Conservation (phyloP, 768 basidiomycete genomes). For the Chalciporus chontae region DNA sequence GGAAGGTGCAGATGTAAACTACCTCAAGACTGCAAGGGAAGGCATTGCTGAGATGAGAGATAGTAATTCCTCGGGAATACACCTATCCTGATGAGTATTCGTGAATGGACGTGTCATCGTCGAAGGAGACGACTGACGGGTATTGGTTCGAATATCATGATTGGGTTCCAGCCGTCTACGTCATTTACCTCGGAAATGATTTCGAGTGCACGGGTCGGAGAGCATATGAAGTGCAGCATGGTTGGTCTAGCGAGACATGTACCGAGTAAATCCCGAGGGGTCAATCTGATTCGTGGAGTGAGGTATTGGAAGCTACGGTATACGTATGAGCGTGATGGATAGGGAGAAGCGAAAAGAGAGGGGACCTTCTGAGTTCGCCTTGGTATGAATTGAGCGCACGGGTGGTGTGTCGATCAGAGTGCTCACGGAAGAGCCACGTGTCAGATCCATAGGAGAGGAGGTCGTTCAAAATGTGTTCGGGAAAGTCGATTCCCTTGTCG, state of each 20-base stretch:
- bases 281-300: slow-evolving; percentile 66
- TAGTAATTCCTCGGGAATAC: slow-evolving; percentile 76
- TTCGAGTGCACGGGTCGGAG: slow-evolving; percentile 62
- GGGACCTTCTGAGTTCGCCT: slow-evolving; percentile 69
- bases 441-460: slow-evolving; percentile 63
- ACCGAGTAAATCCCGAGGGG: slow-evolving; percentile 60
- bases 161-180: slow-evolving; percentile 58
- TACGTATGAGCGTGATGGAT: slow-evolving; percentile 1
- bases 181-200: slow-evolving; percentile 63
- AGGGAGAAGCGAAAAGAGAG: slow-evolving; percentile 3
- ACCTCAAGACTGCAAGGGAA: slow-evolving; percentile 68
- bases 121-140: slow-evolving; percentile 51
- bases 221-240: slow-evolving; percentile 81
- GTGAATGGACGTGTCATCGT: slow-evolving; percentile 1
- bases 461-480: slow-evolving; percentile 47
- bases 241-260: slow-evolving; percentile 50
- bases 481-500: slow-evolving; percentile 79
- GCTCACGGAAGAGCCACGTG: slow-evolving; percentile 77
- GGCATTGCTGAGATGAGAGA: slow-evolving; percentile 58
- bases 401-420: slow-evolving; percentile 55
- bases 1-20: slow-evolving; percentile 3
- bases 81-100: slow-evolving; percentile 52
- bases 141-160: slow-evolving; percentile 80
- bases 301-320: slow-evolving; percentile 69
- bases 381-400: slow-evolving; percentile 70